Base-by-base conservation (phyloP, 2,329 filamentous ascomycete genomes). In the Ceratocystis harringtonii region DNA sequence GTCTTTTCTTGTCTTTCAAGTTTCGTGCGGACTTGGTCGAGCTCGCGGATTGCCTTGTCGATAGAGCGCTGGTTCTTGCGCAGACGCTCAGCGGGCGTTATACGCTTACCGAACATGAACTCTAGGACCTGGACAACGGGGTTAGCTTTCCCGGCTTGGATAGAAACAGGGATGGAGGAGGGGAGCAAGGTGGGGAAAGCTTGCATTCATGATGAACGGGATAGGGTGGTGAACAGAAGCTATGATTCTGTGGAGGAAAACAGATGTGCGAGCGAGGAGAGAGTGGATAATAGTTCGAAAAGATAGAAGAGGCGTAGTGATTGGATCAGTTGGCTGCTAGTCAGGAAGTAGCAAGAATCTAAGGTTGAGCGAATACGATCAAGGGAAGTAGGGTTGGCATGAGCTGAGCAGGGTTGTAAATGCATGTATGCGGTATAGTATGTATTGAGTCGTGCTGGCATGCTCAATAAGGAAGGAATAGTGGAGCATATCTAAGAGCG, bases 1-100 rank as follows among this genome's bases (percentile, higher is more conserved):
- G 95, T 96, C 84, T 96, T 97, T 80, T 99, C 94, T 75, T 99
- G 94, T 73, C 96, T 95, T 79, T 99, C 94, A 41, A 99, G 81
- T 79, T 99, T 99, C 69, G 92, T 86, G 66, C 94, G 84, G 75
- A 96, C 92, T 69, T 95, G 88, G 73, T 99, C 94, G 64, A 99
- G 84, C 75, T 99, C 94, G 70, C 94, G 86, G 73, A 97, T 94
- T 10, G 94, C 95, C 80, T 96, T 96, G 77, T 99, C 94, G 69
- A 99, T 86, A 70, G 94, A 91, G 71, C 94, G 85, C 78, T 97
- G 94, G 76, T 99, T 95, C 81, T 92, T 92, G 76, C 89, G 86
- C 75, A 92, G 80, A 75, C 89, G 87, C 81, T 94, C 89, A 28
- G 91, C 90, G 3, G 94, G 92, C 80, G 94, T 99, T 84, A 97